Conservation (phyloP, 768 basidiomycete genomes). For the Leccinum rimulosum region DNA sequence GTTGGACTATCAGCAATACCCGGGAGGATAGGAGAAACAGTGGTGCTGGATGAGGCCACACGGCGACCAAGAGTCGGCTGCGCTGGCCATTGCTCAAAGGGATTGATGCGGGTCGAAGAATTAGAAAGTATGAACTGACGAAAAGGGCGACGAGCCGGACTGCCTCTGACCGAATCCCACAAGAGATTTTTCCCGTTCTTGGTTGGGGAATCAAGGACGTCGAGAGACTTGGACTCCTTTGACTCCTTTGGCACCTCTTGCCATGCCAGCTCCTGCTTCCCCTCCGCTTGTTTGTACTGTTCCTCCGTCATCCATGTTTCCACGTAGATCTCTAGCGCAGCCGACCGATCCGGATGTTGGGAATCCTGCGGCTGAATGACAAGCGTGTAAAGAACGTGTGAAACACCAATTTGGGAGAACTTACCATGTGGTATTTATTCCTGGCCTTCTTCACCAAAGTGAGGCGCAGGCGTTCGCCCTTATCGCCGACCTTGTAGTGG, state of each 20-base stretch:
- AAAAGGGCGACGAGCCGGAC: constrained; percentile 40
- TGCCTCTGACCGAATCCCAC: constrained; percentile 59
- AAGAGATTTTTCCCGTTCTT: constrained; percentile 64
- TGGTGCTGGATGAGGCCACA: constrained; percentile 36
- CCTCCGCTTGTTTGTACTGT: constrained; percentile 64
- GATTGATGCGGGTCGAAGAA: constrained; percentile 46
- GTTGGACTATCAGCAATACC: constrained; percentile 58
- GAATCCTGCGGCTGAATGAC: constrained; percentile 68
- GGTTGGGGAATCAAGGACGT: constrained; percentile 36
- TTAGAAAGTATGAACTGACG: constrained; percentile 48
- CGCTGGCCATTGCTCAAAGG: constrained; percentile 39
- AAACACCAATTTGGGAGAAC: constrained; percentile 20
- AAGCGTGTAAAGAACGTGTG: constrained; percentile 6
- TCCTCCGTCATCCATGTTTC: constrained; percentile 79
- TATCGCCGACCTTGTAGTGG: constrained; percentile 66
- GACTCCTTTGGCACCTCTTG: constrained; percentile 52
- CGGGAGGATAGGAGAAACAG: constrained; percentile 25
- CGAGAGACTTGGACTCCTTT: constrained; percentile 43
- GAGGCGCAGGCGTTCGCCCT: constrained; percentile 67
- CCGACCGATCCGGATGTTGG: constrained; percentile 69
- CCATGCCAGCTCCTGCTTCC: constrained; percentile 61
- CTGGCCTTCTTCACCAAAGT: constrained; percentile 69
- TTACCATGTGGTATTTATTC: constrained; percentile 71
- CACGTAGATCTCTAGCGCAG: constrained; percentile 68
- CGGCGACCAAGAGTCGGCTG: constrained; percentile 43